Percentiles rank a stretch among this genome's conserved stretches.
These are phyloP conservation scores for Geotrichum restrictum DNA, from an alignment of 1,139 yeast genomes.

Conservation along the genomic window DNA sequence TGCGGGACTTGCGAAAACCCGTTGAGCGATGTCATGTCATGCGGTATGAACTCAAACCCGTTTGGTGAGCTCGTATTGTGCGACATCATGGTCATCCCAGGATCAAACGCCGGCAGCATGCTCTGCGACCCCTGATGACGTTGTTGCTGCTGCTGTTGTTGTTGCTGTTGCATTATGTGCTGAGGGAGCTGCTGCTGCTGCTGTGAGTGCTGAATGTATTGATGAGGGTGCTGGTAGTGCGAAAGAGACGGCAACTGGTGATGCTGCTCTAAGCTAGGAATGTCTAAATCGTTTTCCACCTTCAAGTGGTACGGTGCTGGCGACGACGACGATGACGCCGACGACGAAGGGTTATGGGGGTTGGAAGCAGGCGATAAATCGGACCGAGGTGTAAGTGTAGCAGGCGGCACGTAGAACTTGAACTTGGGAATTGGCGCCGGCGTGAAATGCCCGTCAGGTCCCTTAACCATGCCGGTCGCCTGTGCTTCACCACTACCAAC, in stretches of 20 bases:
- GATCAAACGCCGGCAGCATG: conserved; percentile 12
- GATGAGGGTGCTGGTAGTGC: not conserved
- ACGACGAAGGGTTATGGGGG: not conserved
- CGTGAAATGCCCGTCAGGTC: not conserved
- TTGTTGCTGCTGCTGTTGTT: conserved; percentile 8
- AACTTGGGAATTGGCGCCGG: conserved; percentile 17
- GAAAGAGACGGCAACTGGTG: conserved; percentile 6
- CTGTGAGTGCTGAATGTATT: conserved; percentile 6
- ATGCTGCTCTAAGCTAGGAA: conserved; percentile 5
- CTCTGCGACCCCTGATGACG: not conserved
- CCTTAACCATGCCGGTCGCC: not conserved
- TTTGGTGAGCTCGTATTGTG: not conserved
- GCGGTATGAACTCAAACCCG: conserved; percentile 15
- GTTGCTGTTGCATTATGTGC: no score
- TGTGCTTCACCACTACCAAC: not conserved
- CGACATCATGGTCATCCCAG: conserved; percentile 1
- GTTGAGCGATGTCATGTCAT: not conserved
- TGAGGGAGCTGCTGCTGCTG: conserved; percentile 16
- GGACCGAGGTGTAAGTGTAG: conserved; percentile 10
- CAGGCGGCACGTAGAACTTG: conserved; percentile 15
- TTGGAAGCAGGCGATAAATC: conserved; percentile 13
- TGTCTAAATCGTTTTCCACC: conserved; percentile 11
- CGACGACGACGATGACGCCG: conserved; percentile 3
- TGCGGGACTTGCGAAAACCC: conserved; percentile 7
- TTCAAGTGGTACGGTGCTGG: conserved; percentile 1